These are phyloP conservation scores for Salinomyces thailandicus DNA, from an alignment of 2,329 filamentous ascomycete genomes.

Conservation along the genomic window DNA sequence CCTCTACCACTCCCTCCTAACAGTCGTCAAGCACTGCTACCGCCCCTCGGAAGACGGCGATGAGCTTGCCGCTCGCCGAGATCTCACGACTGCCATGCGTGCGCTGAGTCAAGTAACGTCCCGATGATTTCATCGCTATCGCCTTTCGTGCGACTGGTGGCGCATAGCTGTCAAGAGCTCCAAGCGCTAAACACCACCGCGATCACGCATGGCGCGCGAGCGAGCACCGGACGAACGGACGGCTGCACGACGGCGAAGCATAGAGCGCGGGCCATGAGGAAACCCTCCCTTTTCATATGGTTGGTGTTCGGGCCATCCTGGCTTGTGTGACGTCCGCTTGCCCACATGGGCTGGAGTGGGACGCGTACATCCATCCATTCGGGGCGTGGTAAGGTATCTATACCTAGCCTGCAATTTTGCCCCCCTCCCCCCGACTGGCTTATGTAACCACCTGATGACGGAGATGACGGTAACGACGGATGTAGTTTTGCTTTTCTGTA, in stretches of 20 bases:
- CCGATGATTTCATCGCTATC: not conserved
- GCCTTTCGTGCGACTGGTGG: not conserved
- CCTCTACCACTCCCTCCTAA: slow-evolving; percentile 33
- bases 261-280: no score
- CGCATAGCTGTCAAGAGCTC: not conserved
- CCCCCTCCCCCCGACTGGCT: no score
- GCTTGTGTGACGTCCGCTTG: no score
- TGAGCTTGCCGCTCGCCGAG: slow-evolving; percentile 34
- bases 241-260: not conserved
- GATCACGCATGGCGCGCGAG: no score
- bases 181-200: no score
- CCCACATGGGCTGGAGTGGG: not conserved
- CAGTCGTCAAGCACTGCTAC: slow-evolving; percentile 36
- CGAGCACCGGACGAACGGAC: slow-evolving; percentile 2
- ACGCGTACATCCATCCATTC: no score
- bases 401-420: not conserved
- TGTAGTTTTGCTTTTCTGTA: not conserved
- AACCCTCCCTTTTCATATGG: no score
- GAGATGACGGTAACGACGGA: not conserved
- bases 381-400: not conserved
- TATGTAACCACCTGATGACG: not conserved
- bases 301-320: not conserved
- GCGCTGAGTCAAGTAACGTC: slow-evolving; percentile 7
- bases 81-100: slow-evolving; percentile 29
- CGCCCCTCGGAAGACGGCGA: slow-evolving; percentile 30